These are phyloP conservation scores for Colletotrichum spinosum DNA, from an alignment of 2,329 filamentous ascomycete genomes.

Conservation along the genomic window DNA sequence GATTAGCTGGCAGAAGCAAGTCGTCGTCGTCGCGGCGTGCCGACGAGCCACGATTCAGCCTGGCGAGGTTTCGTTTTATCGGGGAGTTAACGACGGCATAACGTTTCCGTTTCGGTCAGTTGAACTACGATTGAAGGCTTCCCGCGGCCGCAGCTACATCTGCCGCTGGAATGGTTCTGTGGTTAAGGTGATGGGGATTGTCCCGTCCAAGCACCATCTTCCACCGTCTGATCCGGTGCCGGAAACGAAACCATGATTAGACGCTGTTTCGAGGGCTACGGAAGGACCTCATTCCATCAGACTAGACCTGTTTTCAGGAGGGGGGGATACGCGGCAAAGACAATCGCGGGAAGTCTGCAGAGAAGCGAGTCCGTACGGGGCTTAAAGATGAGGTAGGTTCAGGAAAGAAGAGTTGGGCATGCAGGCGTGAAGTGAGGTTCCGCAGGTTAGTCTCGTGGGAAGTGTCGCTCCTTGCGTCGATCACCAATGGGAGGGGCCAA, in stretches of 20 bases:
- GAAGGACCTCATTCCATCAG: neutral
- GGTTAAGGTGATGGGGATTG: neutral
- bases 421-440: slow-evolving; percentile 12
- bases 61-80: too few species aligned
- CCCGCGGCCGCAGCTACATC: neutral
- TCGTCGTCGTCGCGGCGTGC: too few species aligned
- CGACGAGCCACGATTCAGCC: too few species aligned
- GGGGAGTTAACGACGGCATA: too few species aligned
- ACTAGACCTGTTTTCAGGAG: slow-evolving; percentile 3
- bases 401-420: neutral
- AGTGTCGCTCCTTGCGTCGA: neutral
- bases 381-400: neutral
- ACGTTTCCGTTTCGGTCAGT: neutral
- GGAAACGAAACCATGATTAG: slow-evolving; percentile 21
- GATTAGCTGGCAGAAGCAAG: too few species aligned
- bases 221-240: slow-evolving; percentile 10
- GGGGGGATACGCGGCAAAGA: neutral
- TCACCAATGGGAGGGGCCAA: neutral
- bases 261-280: slow-evolving; percentile 16
- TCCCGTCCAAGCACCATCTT: slow-evolving; percentile 14
- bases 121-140: neutral
- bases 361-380: neutral
- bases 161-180: neutral
- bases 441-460: slow-evolving; percentile 11
- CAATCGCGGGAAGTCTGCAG: neutral